Base-by-base conservation (phyloP, 345 rosid genomes). In the Citrus mangshanensis region DNA sequence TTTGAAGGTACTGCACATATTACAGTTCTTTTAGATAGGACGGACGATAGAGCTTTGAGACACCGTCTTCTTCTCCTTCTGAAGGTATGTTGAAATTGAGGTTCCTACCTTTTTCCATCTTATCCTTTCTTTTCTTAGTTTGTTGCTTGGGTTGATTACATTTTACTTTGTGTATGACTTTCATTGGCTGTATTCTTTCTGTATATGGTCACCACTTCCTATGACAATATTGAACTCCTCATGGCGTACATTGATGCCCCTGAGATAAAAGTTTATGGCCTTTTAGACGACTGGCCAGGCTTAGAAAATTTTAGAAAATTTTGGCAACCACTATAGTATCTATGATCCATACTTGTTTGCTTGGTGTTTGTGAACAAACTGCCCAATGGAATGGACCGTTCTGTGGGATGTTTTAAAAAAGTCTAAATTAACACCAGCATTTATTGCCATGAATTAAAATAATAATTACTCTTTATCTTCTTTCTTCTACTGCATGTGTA, bases 1-100 rank as follows among this genome's bases (percentile, higher is more conserved):
- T 96, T 96, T 86, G 99, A 96, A 89, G 98, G 99, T 78, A 91
- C 95, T 79, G 89, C 98, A 62, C 99, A 96, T 81, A 87, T 92
- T 83, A 92, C 99, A 40, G 97, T 91, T 85, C 95, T 96, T 81
- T 84, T 96, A 81, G 99, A 96, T 84, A 86, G 99, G 87, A 93
- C 98, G 65, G 92, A 92, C 84, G 98, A 96, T 85, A 92, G 95
- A 89, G 94, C 99, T 75, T 85, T 96, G 89, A 94, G 99, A 87
- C 95, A 96, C 76, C 98, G 99, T 46, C 95, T 96, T 56, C 93
- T 93, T 65, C 95, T 93, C 64, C 94, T 96, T 75, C 81, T 96
- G 82, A 96, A 96, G 99, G 99, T 96, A 85, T 71, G 49, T 35
- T 22, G 22, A 58, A 30, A 68, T 62, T 73, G 49, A 19, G 30